Evolutionary conservation across 257 asterid species (phyloP), one percentile per base, ranked within the genome.

Genomic region (Forsythia suspensa): DNA sequence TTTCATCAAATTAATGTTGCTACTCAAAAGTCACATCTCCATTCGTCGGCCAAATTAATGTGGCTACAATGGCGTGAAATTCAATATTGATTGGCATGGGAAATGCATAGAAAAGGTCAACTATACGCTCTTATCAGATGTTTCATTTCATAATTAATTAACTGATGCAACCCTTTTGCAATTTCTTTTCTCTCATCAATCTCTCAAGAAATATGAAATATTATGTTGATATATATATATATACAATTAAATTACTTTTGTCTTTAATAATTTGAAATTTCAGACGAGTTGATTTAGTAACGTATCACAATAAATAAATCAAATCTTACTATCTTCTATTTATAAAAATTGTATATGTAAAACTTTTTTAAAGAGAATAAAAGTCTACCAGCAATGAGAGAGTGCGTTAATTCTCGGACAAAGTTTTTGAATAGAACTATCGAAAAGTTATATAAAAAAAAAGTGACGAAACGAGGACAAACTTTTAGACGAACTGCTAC

Each of bases 1-100:
- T 83, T 85, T 86, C 81, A 21, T 18, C 78, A 78, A 86, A 73
- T 89, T 59, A 89, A 80, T 89, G 84, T 79, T 68, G 73, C 81
- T 82, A 71, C 80, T 72, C 75, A 61, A 80, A 24, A 77, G 84
- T 88, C 87, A 67, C 80, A 77, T 88, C 88, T 81, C 79, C 57
- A 74, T 78, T 82, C 61, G 87, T 82, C 77, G 77, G 67, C 85
- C 83, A 57, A 84, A 82, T 84, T 77, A 85, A 83, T 85, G 80
- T 79, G 81, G 41, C 80, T 70, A 84, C 84, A 78, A 75, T 21
- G 72, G 71, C 77, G 55, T 78, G 43, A 70, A 39, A 52, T 66
- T 72, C 20, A 39, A 61, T 76, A 68, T 68, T 75, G 43, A 48
- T 69, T 44, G 34, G 8, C 9, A 59, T 75, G 20, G 42, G 20